Base-by-base conservation (phyloP, 2,329 filamentous ascomycete genomes). In the Phyllosticta citrichinensis region DNA sequence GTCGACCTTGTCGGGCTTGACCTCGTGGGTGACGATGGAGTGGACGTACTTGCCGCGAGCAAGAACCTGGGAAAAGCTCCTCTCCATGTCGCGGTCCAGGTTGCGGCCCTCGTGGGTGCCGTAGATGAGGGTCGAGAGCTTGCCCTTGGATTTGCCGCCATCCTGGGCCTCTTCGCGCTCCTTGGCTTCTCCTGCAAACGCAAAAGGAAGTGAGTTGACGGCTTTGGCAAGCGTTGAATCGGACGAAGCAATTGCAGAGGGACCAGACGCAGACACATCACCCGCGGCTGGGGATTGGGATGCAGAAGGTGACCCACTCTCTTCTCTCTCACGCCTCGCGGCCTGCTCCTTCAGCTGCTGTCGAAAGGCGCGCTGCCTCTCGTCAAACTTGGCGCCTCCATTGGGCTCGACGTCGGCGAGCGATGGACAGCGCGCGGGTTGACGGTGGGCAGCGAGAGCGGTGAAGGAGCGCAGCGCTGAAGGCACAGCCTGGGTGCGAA, bases 21-120 rank as follows among this genome's bases (percentile, higher is more conserved):
- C 94, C 64, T 95, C 85, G 79, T 99, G 94, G 71, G 96, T 91
- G 62, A 96, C 91, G 73, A 99, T 97, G 55, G 91, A 95, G 76
- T 99, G 94, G 60, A 99, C 92, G 71, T 99, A 99, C 79, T 99
- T 99, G 71, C 94, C 94, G 66, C 94, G 84, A 24, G 94, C 94
- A 54, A 99, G 80, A 53, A 97, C 89, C 75, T 97, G 92, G 57
- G 89, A 95, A 78, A 97, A 99, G 72, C 89, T 95, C 62, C 92
- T 87, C 78, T 97, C 91, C 70, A 99, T 93, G 77, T 97, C 93
- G 65, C 89, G 88, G 71, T 99, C 94, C 73, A 97, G 84, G 77
- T 96, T 89, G 64, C 92, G 86, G 33, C 92, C 94, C 76, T 97
- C 93, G 71, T 94, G 91, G 14, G 94, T 99, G 70, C 94, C 94